A percentile compares a stretch with the other conserved stretches of the same genome.
phyloP scores from a whole-genome alignment of 805 yeast species.

The Yarrowia sp. region DNA sequence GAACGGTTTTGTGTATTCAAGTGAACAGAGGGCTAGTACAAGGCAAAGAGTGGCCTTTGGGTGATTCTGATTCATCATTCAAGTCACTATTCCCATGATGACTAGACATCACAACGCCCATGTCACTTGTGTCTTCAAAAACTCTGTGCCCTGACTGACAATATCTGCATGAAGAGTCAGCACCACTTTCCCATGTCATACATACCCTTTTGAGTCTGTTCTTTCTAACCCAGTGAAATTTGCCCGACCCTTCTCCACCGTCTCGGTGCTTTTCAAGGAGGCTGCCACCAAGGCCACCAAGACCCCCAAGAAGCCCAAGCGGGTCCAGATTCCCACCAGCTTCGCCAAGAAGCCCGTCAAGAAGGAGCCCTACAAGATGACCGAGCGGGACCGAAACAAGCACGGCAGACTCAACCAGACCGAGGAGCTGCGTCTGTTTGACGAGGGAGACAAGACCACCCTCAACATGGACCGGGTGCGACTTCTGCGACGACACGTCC shows the following conservation, averaged over 20 bases:
- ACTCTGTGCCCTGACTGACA: too few relatives aligned
- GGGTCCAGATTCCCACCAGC: too few relatives aligned
- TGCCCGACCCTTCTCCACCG: slow-evolving; percentile 24
- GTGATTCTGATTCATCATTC: too few relatives aligned
- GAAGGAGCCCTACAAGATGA: background rate
- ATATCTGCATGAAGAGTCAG: too few relatives aligned
- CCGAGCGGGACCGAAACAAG: slow-evolving; percentile 1
- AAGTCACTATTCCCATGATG: too few relatives aligned
- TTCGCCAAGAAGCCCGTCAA: background rate
- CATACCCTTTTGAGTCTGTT: too few relatives aligned
- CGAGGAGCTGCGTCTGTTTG: slow-evolving; percentile 12
- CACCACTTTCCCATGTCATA: too few relatives aligned
- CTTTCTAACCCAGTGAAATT: slow-evolving; percentile 23
- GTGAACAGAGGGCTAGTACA: too few relatives aligned
- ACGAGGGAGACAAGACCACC: background rate
- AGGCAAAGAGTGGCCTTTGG: too few relatives aligned
- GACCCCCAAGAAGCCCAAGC: background rate
- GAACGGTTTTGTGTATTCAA: too few relatives aligned
- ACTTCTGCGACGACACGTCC: slow-evolving; percentile 15
- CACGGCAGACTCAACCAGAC: slow-evolving; percentile 24
- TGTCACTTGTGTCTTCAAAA: too few relatives aligned
- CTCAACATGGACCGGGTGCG: slow-evolving; percentile 10
- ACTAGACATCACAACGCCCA: too few relatives aligned
- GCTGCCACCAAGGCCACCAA: slow-evolving; percentile 16
- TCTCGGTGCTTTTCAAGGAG: slow-evolving; percentile 30